Evolutionary conservation across 2,329 filamentous ascomycete species (phyloP), one percentile per base, ranked within the genome.

Genomic region (Exophiala sideris): DNA sequence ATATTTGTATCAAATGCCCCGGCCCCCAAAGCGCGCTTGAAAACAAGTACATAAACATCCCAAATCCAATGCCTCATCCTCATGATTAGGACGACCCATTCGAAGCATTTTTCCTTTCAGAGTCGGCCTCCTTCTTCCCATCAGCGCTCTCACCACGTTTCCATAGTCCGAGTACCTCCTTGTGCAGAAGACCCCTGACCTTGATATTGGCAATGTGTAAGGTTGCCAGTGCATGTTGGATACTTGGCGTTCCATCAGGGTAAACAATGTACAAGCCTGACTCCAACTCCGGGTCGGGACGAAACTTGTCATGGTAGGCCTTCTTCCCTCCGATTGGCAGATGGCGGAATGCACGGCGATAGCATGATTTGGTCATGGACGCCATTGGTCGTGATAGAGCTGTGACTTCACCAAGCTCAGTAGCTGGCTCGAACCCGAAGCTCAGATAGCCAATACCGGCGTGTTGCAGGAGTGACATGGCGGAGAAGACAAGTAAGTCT

Each of bases 161-260:
- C 14, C 52, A 52, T 20, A 11, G 18, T 9, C 40, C 16, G 10
- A 47, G 50, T 9, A 53, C 32, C 24, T 54, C 50, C 8, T 41
- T 36, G 20, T 45, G 41, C 45, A 52, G 9, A 10, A 60, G 20
- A 24, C 66, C 66, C 3, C 67, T 55, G 45, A 73, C 58, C 21
- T 67, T 70, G 29, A 73, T 70, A 59, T 73, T 73, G 1, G 70
- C 70, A 58, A 72, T 66, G 56, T 73, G 71, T 11, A 67, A 56
- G 50, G 72, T 67, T 1, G 69, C 69, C 9, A 69, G 29, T 32
- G 70, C 60, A 35, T 70, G 63, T 14, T 67, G 59, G 2, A 65
- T 59, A 3, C 67, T 62, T 0, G 70, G 69, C 3, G 68, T 41
- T 1, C 66, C 66, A 1, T 63, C 56, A 3, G 70, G 70, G 45